phyloP scores from a whole-genome alignment of 2,329 filamentous ascomycete genomes.

The Madurella mycetomatis region DNA sequence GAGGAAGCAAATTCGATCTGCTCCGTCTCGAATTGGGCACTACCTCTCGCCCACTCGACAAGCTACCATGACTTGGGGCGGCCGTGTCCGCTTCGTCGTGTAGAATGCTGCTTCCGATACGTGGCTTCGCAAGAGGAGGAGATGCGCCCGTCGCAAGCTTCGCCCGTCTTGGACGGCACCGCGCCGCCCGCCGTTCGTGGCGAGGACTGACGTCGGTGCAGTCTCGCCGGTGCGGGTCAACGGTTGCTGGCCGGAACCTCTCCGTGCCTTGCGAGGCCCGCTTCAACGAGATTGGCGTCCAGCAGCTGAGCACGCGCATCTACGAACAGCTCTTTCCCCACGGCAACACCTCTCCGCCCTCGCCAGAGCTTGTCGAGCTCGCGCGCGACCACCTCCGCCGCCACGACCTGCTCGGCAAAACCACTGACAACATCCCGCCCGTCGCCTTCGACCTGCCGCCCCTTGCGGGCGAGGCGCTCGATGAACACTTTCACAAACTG shows the following conservation, averaged over 20 bases:
- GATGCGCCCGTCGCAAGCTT: slow-evolving; percentile 35
- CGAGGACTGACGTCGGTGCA: slow-evolving; percentile 13
- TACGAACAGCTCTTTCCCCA: slow-evolving; percentile 76
- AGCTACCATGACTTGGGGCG: slow-evolving; percentile 11
- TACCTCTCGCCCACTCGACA: not conserved
- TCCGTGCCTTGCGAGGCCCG: slow-evolving; percentile 56
- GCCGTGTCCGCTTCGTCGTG: slow-evolving; percentile 13
- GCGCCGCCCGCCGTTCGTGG: slow-evolving; percentile 37
- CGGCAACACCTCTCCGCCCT: slow-evolving; percentile 51
- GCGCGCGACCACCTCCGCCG: slow-evolving; percentile 76
- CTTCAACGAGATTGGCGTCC: slow-evolving; percentile 89
- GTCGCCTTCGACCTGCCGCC: slow-evolving; percentile 82
- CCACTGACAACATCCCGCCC: slow-evolving; percentile 68
- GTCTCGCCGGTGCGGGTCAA: slow-evolving; percentile 23
- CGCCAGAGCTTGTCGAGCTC: slow-evolving; percentile 67
- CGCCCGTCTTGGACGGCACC: slow-evolving; percentile 48
- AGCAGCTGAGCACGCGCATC: slow-evolving; percentile 82
- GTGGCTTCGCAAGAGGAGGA: slow-evolving; percentile 29
- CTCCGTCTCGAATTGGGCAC: slow-evolving; percentile 12
- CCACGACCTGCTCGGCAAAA: slow-evolving; percentile 88
- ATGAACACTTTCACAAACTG: slow-evolving; percentile 90
- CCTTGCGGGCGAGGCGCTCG: slow-evolving; percentile 74
- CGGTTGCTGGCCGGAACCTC: slow-evolving; percentile 26
- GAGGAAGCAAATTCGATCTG: too few relatives aligned
- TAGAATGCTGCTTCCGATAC: slow-evolving; percentile 39